Evolutionary conservation across 1,139 yeast species (phyloP), one percentile per base, ranked within the genome.

Genomic region (Arxiozyma telluris): DNA sequence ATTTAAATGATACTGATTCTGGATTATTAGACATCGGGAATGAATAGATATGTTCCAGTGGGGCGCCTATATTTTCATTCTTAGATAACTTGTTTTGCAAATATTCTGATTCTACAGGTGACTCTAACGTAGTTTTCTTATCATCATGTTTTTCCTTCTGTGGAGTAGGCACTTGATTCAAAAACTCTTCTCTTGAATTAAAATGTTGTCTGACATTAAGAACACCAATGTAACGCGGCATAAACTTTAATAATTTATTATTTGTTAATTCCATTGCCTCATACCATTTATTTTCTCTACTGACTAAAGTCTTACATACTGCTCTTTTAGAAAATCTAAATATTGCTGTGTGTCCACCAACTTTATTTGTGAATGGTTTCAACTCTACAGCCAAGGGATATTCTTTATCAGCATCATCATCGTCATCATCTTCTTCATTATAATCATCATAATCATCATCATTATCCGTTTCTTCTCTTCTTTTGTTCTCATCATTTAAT

Each of bases 301-400:
- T 89, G 58, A 90, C 87, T 57, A 93, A 73, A 0, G 95, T 94
- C 69, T 94, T 94, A 70, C 98, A 93, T n/a, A 94, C 96, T 0
- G 98, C 98, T 55, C 88, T 76, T 61, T 84, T 86, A 8, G 96
- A 86, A 66, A 93, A 93, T 59, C 93, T 79, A 71, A 93, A 94
- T 49, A 94, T 90, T 1, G 98, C 97, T 0, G 97, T 93, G 68
- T 94, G 99, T 0, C 99, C 99, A 11, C 99, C 99, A 8, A 94
- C 98, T 65, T 87, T 87, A 66, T 93, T 91, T 59, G 84, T 82
- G 72, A 87, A 91, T 1, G 96, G 96, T 52, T 88, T 81, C 54
- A 91, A 72, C 66, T 90, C 96, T 1, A 90, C 96, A 0, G 96
- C 83, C 49, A 83, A 71, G 1, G 90, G 87, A 61, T 75, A 84